Percentiles rank a stretch among this genome's conserved stretches.
Evolutionary conservation across 2,329 filamentous ascomycete species (phyloP).

Genomic region (Cytospora mali): DNA sequence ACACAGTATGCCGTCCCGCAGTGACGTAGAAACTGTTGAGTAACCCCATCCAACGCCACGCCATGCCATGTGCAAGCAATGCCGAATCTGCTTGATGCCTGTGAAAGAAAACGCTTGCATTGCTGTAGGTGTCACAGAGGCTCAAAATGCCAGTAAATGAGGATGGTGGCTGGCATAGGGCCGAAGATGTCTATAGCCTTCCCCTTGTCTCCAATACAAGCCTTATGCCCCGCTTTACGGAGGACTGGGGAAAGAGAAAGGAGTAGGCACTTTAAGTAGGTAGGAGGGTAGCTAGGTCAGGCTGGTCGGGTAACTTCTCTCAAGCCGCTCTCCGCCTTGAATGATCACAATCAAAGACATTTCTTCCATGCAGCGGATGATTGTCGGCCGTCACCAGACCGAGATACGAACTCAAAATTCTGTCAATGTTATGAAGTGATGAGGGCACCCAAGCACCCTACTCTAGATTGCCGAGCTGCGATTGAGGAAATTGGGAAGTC

Average conservation of each 20-base stretch:
- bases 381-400: not conserved
- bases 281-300: not conserved
- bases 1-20: not conserved
- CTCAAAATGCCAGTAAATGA: too few relatives aligned
- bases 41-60: not conserved
- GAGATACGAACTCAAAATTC: not conserved
- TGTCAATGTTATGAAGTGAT: not conserved
- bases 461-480: not conserved
- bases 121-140: too few relatives aligned
- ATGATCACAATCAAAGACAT: not conserved
- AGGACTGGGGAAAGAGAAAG: not conserved
- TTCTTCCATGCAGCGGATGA: not conserved
- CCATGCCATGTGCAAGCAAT: too few relatives aligned
- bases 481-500: not conserved
- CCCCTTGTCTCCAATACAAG: too few relatives aligned
- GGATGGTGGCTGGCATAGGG: not conserved
- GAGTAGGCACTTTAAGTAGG: too few relatives aligned
- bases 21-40: not conserved
- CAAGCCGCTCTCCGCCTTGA: not conserved
- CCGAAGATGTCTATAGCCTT: not conserved
- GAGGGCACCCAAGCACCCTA: not conserved
- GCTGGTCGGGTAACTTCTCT: too few relatives aligned
- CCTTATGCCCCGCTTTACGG: not conserved
- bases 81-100: too few relatives aligned
- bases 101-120: too few relatives aligned